Conservation (phyloP, 805 yeast genomes). For the Lachancea kluyveri region DNA sequence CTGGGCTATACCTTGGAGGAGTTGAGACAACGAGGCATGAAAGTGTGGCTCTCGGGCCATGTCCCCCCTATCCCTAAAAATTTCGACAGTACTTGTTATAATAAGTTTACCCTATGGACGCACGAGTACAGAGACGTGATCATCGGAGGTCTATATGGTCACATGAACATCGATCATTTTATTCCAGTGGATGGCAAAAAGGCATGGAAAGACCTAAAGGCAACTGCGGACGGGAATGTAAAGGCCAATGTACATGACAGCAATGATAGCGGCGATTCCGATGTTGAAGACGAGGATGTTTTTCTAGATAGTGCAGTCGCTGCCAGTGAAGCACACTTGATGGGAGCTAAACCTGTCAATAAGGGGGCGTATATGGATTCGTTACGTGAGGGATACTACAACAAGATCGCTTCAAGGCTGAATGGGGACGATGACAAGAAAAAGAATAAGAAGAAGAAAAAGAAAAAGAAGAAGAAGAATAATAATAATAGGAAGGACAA, state of each 20-base stretch:
- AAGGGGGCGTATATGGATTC: slow-evolving; percentile 59
- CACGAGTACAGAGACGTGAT: slow-evolving; percentile 80
- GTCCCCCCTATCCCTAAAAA: slow-evolving; percentile 84
- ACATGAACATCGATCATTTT: slow-evolving; percentile 86
- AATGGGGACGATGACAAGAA: slow-evolving; percentile 16
- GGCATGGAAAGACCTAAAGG: slow-evolving; percentile 45
- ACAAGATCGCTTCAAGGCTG: slow-evolving; percentile 36
- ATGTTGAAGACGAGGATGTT: slow-evolving; percentile 23
- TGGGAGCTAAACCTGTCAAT: slow-evolving; percentile 63
- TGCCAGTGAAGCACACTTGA: slow-evolving; percentile 32
- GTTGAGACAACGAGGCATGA: slow-evolving; percentile 64
- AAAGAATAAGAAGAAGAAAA: slow-evolving; percentile 14
- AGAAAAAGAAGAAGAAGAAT: slow-evolving; percentile 10
- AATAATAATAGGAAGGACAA: slow-evolving; percentile 33
- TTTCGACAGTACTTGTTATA: slow-evolving; percentile 62
- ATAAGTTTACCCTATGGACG: slow-evolving; percentile 74
- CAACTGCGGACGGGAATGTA: slow-evolving; percentile 5
- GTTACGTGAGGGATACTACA: slow-evolving; percentile 49
- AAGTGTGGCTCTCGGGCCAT: slow-evolving; percentile 85
- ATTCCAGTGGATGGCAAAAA: slow-evolving; percentile 66
- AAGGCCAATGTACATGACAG: slow-evolving; percentile 6
- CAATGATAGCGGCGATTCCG: slow-evolving; percentile 16
- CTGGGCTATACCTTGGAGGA: slow-evolving; percentile 68
- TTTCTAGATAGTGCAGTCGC: slow-evolving; percentile 30
- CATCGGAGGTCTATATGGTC: slow-evolving; percentile 80